phyloP scores from a whole-genome alignment of 176 grass and related monocot genomes.

The Oryza glumipatula region DNA sequence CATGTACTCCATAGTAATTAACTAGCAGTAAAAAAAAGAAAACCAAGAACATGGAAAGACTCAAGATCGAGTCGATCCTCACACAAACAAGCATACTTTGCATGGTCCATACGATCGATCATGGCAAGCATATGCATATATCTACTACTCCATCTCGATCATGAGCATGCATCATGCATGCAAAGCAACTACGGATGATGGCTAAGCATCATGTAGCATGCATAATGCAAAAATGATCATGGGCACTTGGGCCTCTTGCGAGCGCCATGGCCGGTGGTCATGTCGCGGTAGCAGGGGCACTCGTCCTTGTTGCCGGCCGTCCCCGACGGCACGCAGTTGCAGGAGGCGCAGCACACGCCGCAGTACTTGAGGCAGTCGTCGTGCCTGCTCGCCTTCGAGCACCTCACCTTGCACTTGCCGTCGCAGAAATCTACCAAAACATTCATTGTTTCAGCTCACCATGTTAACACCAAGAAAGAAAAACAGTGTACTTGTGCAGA shows the following conservation, averaged over 20 bases:
- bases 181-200: background rate
- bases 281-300: conserved; percentile 98
- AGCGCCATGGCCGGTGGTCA: conserved; percentile 61
- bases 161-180: background rate
- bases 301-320: conserved; percentile 87
- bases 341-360: conserved; percentile 74
- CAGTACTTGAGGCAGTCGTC: conserved; percentile 96
- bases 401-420: conserved; percentile 78
- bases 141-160: no score
- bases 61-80: background rate
- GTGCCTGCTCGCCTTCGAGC: conserved; percentile 82
- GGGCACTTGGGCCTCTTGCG: conserved; percentile 89
- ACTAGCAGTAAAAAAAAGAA: background rate
- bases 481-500: background rate
- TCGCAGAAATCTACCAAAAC: conserved; percentile 60
- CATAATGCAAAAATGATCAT: conserved; percentile 12
- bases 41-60: background rate
- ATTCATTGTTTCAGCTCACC: background rate
- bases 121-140: background rate
- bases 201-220: background rate
- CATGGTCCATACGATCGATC: background rate
- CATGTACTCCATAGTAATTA: background rate
- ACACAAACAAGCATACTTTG: background rate
- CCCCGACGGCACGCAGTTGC: conserved; percentile 87
- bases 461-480: background rate